Evolutionary conservation across 2,329 filamentous ascomycete species (phyloP).

Genomic region (Curvularia verruculosa): DNA sequence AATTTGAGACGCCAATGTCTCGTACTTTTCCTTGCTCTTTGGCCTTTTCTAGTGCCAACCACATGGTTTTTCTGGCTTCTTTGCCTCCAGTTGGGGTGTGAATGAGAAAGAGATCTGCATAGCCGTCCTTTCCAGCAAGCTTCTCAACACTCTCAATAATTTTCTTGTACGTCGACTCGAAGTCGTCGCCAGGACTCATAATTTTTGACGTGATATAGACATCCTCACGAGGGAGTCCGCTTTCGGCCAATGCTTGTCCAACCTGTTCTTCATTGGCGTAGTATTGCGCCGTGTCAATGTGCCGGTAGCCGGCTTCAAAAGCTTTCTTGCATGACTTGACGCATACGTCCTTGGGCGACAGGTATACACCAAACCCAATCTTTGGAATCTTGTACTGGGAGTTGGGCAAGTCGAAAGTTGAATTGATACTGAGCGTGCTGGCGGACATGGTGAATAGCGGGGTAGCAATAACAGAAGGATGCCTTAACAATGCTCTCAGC

Average conservation of each 20-base stretch:
- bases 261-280: slow-evolving; percentile 74
- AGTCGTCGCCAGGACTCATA: slow-evolving; percentile 58
- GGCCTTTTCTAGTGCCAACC: slow-evolving; percentile 69
- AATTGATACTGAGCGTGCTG: slow-evolving; percentile 51
- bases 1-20: slow-evolving; percentile 77
- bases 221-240: slow-evolving; percentile 62
- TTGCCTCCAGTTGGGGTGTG: slow-evolving; percentile 66
- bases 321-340: slow-evolving; percentile 64
- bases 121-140: slow-evolving; percentile 61
- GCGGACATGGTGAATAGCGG: slow-evolving; percentile 23
- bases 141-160: slow-evolving; percentile 67
- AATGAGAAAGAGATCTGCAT: slow-evolving; percentile 74
- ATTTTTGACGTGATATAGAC: slow-evolving; percentile 77
- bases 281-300: slow-evolving; percentile 71
- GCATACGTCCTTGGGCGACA: slow-evolving; percentile 61
- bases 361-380: slow-evolving; percentile 75
- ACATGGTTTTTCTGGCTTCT: slow-evolving; percentile 65
- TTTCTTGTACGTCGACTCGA: slow-evolving; percentile 65
- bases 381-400: slow-evolving; percentile 63
- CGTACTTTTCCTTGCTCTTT: slow-evolving; percentile 65
- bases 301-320: slow-evolving; percentile 64
- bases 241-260: slow-evolving; percentile 65
- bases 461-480: slow-evolving; percentile 13
- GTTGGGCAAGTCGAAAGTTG: slow-evolving; percentile 59
- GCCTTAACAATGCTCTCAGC: slow-evolving; percentile 14